Percentiles rank a stretch among this genome's conserved stretches.
Conservation (phyloP, 2,329 filamentous ascomycete species). For the Colletotrichum abscissum region DNA sequence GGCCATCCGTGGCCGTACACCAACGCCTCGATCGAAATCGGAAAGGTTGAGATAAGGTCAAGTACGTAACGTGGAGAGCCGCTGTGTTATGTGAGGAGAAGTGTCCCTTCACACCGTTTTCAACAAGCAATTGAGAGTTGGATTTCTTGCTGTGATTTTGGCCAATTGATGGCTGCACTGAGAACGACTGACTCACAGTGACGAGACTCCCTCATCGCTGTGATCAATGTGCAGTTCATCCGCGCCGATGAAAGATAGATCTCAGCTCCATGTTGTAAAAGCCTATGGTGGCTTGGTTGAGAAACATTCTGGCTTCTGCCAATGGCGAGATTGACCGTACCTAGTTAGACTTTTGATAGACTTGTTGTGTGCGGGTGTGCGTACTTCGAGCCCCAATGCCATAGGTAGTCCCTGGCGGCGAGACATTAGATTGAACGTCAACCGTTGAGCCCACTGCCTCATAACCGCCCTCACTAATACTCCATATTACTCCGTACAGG, state of each 20-base stretch:
- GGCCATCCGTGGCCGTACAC: neutral
- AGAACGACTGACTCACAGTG: neutral
- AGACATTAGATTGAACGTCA: neutral
- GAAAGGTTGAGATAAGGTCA: neutral
- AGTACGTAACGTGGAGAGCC: neutral
- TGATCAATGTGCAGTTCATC: neutral
- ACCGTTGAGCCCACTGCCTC: neutral
- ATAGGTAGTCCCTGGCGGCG: neutral
- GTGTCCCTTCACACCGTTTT: neutral
- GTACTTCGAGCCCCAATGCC: neutral
- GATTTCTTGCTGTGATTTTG: neutral
- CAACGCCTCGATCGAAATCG: neutral
- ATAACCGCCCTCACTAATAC: neutral
- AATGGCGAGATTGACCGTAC: neutral
- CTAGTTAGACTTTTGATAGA: neutral
- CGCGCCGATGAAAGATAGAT: neutral
- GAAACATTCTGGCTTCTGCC: neutral
- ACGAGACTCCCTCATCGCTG: neutral
- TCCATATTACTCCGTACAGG: neutral
- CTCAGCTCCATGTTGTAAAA: neutral
- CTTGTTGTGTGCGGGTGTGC: neutral
- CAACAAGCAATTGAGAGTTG: neutral
- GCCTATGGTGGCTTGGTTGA: neutral
- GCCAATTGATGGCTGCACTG: neutral
- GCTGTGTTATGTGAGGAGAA: neutral